These are phyloP conservation scores for Nemania sp. DNA, from an alignment of 2,329 filamentous ascomycete genomes.

Conservation along the genomic window DNA sequence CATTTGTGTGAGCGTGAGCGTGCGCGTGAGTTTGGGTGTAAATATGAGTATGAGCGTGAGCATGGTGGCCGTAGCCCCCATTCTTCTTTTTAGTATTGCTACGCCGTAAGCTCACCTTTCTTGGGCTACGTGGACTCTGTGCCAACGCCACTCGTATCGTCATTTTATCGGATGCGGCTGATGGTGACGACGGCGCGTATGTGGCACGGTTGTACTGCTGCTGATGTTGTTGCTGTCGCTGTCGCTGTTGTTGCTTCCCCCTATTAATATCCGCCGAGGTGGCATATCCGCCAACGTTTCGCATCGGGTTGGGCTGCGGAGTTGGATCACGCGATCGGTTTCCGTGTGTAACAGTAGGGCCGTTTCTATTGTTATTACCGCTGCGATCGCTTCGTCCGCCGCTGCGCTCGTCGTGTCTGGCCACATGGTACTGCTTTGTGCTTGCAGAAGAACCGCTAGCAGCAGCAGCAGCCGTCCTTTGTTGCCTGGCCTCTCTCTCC, in stretches of 20 bases:
- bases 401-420: not conserved
- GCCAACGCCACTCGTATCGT: conserved; percentile 20
- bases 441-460: not conserved
- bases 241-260: not conserved
- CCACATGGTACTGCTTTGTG: too few relatives aligned
- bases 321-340: not conserved
- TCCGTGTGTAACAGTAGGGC: not conserved
- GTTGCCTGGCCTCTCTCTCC: conserved; percentile 4
- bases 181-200: conserved; percentile 1
- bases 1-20: too few relatives aligned
- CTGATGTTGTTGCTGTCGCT: not conserved
- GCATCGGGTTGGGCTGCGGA: not conserved
- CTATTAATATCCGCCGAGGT: not conserved
- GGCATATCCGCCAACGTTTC: not conserved
- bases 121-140: not conserved
- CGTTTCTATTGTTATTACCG: not conserved
- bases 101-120: too few relatives aligned
- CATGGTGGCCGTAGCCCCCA: not conserved
- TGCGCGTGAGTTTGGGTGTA: too few relatives aligned
- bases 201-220: not conserved
- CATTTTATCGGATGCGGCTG: conserved; percentile 11
- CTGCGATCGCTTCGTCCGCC: not conserved
- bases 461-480: not conserved
- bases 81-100: too few relatives aligned
- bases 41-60: too few relatives aligned